A percentile compares a stretch with the other conserved stretches of the same genome.
Evolutionary conservation across 2,329 filamentous ascomycete genomes (phyloP).

Genomic region (Diaporthe vexans): DNA sequence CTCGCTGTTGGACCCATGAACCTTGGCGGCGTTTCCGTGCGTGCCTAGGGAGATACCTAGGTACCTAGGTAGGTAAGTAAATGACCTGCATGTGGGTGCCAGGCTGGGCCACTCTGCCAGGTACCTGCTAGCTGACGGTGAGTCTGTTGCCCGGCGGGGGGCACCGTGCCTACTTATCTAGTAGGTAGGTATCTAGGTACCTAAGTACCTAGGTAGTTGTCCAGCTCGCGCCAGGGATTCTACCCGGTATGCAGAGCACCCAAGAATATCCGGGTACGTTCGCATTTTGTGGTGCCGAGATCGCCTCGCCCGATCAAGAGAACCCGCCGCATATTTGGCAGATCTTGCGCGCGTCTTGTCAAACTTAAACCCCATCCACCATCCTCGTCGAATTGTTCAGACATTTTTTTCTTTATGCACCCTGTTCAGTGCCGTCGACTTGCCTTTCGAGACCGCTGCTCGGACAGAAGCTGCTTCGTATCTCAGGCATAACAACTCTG

Average conservation of each 20-base stretch:
- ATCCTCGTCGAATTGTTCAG: not conserved
- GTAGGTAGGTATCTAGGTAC: no score
- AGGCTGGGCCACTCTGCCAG: no score
- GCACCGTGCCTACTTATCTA: not conserved
- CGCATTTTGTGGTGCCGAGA: not conserved
- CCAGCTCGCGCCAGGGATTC: not conserved
- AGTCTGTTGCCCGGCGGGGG: not conserved
- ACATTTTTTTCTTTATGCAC: no score
- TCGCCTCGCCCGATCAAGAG: slow-evolving; percentile 1
- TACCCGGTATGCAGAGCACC: not conserved
- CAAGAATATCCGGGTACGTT: not conserved
- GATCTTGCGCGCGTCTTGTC: not conserved
- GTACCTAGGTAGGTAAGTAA: no score
- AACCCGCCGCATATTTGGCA: not conserved
- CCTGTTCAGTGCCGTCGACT: no score
- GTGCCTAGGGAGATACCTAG: no score
- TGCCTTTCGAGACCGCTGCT: not conserved
- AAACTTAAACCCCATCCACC: not conserved
- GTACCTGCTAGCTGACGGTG: no score
- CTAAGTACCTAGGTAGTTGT: no score
- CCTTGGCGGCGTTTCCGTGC: slow-evolving; percentile 15
- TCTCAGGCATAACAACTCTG: no score
- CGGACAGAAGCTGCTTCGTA: not conserved
- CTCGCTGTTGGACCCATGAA: slow-evolving; percentile 16
- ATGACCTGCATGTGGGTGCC: not conserved